These are phyloP conservation scores for Monosporascus sp. DNA, from an alignment of 2,329 filamentous ascomycete genomes.

Conservation along the genomic window DNA sequence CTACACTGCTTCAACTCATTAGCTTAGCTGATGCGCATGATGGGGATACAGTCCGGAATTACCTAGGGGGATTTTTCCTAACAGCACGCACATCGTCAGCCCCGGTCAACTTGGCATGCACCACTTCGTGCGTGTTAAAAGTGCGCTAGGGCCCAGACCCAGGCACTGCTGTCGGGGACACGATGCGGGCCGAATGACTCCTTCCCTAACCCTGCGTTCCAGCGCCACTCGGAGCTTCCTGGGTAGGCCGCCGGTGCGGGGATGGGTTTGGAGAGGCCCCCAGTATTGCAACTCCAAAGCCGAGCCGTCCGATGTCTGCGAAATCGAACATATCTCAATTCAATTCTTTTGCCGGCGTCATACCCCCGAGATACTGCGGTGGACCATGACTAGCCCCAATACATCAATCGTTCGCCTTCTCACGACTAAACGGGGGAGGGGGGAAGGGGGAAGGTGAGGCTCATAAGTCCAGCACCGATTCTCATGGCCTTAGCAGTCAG, in stretches of 20 bases:
- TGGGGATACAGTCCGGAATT: background rate
- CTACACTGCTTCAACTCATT: background rate
- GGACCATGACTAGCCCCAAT: too few species aligned
- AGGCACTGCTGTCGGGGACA: background rate
- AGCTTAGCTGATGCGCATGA: background rate
- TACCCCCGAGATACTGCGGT: too few species aligned
- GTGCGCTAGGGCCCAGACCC: background rate
- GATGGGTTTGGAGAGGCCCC: too few species aligned
- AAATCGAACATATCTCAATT: too few species aligned
- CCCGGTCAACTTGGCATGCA: background rate
- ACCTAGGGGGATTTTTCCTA: background rate
- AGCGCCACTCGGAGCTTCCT: background rate
- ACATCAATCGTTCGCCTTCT: too few species aligned
- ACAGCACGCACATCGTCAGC: background rate
- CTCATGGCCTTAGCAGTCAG: too few species aligned
- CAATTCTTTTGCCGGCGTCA: too few species aligned
- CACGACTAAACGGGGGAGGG: too few species aligned
- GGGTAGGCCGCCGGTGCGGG: background rate
- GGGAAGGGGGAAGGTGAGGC: too few species aligned
- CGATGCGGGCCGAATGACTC: background rate
- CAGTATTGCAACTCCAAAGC: too few species aligned
- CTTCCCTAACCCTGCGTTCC: background rate
- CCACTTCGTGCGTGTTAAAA: background rate
- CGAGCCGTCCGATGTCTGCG: too few species aligned
- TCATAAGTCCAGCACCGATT: too few species aligned